Percentiles rank a stretch among this genome's conserved stretches.
phyloP scores from a whole-genome alignment of 2,329 filamentous ascomycete species.

The Clonostachys chloroleuca region DNA sequence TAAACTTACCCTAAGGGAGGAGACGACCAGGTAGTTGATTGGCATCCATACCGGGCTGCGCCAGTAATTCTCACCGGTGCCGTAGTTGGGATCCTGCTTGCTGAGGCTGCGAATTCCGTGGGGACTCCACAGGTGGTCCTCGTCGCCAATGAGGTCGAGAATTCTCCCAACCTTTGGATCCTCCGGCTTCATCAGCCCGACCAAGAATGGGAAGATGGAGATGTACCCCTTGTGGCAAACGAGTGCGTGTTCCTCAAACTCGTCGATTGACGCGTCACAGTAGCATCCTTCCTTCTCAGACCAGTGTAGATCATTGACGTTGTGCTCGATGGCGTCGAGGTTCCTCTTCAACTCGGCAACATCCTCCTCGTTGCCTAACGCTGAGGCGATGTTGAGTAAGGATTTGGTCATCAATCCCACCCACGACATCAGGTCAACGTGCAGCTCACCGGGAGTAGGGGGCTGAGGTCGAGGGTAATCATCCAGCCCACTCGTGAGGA shows the following conservation, averaged over 20 bases:
- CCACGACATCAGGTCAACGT: slow-evolving; percentile 93
- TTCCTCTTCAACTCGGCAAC: slow-evolving; percentile 66
- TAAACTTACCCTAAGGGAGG: slow-evolving; percentile 69
- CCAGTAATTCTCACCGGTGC: slow-evolving; percentile 96
- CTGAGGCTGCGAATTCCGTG: slow-evolving; percentile 89
- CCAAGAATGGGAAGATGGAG: slow-evolving; percentile 86
- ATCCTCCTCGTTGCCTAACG: slow-evolving; percentile 74
- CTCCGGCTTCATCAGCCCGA: slow-evolving; percentile 71
- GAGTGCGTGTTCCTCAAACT: slow-evolving; percentile 83
- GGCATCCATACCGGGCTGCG: slow-evolving; percentile 92
- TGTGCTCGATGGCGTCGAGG: slow-evolving; percentile 73
- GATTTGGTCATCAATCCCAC: slow-evolving; percentile 92
- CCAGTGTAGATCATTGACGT: slow-evolving; percentile 94
- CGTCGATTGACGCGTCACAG: slow-evolving; percentile 93
- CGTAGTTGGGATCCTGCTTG: slow-evolving; percentile 77
- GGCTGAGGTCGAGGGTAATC: slow-evolving; percentile 94
- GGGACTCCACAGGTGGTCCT: slow-evolving; percentile 84
- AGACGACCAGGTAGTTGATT: slow-evolving; percentile 86
- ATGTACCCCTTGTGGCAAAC: slow-evolving; percentile 98
- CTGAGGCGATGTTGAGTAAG: slow-evolving; percentile 74
- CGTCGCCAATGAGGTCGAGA: slow-evolving; percentile 73
- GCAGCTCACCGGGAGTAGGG: slow-evolving; percentile 91
- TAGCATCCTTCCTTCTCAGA: slow-evolving; percentile 74
- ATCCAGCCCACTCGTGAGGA: slow-evolving; percentile 89
- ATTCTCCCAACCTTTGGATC: slow-evolving; percentile 71